Base-by-base conservation (phyloP, 805 yeast genomes). In the Barnettozyma pratensis region DNA sequence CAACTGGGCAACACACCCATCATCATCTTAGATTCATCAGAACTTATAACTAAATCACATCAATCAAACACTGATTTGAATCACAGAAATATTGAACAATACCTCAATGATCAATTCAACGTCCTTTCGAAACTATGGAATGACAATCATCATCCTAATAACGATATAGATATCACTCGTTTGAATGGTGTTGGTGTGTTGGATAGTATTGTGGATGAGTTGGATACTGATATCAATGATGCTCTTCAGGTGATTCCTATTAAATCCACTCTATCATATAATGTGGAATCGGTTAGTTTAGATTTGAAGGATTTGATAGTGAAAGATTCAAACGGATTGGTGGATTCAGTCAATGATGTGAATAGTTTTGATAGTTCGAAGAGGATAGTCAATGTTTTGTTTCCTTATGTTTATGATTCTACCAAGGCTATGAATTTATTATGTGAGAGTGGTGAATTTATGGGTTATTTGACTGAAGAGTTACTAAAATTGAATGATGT, bases 381-480 rank as follows among this genome's bases (percentile, higher is more conserved):
- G 19, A 19, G 19, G 19, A 19, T 19, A 19, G 19, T 19, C 19
- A 19, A 19, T 19, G 67, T 78, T 6, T 62, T 82, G 3, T 74
- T 77, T 14, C 97, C 97, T 0, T 73, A 81, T 7, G 69, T 87
- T 4, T 85, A 76, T 55, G 90, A 92, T 31, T 71, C 77, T 25
- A 71, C 65, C 1, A 73, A 72, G 5, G 72, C 77, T 30, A 59
- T 67, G 4, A 66, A 72, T 42, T 62, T 61, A 35, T 61, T 75
- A 29, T 59, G 75, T 41, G 60, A 65, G 11, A 71, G 79, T 0
- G 70, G 72, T 34, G 71, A 69, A 31, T 70, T 70, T 4, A 64
- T 80, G 2, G 59, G 62, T 37, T 64, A 70, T 42, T 57, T 79
- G 1, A 69, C 72, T n/a, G 27, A 39, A 4, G 44, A 31, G 3